phyloP scores from a whole-genome alignment of 78 protist species.

The Dictyostelium citrinum region DNA sequence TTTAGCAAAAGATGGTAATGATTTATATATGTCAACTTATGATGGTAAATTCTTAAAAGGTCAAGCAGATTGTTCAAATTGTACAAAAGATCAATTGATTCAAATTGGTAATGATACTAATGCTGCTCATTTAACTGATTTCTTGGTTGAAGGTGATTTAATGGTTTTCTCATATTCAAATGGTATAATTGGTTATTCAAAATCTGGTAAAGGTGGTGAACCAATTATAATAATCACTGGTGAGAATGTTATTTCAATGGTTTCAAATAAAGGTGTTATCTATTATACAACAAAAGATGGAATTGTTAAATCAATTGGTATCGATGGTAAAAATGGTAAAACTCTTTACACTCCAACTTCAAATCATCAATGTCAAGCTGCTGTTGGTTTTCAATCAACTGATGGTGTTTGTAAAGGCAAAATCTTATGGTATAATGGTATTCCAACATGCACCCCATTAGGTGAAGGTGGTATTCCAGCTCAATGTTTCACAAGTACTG shows the following conservation, averaged over 20 bases:
- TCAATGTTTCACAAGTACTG: not conserved
- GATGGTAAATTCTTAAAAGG: constrained; percentile 30
- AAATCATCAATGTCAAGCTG: not conserved
- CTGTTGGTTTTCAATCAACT: not conserved
- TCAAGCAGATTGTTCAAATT: not conserved
- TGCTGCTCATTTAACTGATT: not conserved
- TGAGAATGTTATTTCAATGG: not conserved
- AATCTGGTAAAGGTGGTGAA: not conserved
- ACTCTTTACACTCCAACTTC: not conserved
- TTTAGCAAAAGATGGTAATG: not conserved
- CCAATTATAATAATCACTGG: not conserved
- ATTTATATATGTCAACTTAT: constrained; percentile 28
- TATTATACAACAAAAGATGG: not conserved
- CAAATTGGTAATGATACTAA: not conserved
- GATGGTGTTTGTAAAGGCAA: not conserved
- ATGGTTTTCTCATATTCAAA: not conserved
- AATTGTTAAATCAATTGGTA: not conserved
- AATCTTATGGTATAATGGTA: not conserved
- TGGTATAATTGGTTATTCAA: not conserved
- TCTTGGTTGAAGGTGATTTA: not conserved
- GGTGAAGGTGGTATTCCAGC: not conserved
- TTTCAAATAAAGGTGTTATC: not conserved
- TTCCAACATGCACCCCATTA: not conserved
- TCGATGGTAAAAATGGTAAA: not conserved
- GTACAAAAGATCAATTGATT: constrained; percentile 14